A percentile compares a stretch with the other conserved stretches of the same genome.
Evolutionary conservation across 2,329 filamentous ascomycete genomes (phyloP).

Genomic region (Pseudogymnoascus sp.): DNA sequence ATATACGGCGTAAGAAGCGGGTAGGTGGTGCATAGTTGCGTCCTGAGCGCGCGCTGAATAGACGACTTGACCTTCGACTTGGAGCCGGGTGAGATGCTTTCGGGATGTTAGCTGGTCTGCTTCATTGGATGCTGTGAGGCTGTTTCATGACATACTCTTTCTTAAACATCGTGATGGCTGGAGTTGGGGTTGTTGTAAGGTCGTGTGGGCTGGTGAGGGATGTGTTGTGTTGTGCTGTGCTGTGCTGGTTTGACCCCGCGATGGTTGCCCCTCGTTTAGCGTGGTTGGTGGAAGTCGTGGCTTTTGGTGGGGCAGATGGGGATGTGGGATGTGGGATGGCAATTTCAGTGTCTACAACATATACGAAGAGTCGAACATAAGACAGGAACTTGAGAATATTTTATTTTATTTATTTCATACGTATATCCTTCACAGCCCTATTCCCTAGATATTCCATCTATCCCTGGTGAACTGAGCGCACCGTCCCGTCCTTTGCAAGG

Average conservation of each 20-base stretch:
- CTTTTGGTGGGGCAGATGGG: conserved; percentile 1
- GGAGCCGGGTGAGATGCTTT: conserved; percentile 65
- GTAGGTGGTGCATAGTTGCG: conserved; percentile 75
- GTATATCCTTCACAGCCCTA: not conserved
- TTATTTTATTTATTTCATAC: not conserved
- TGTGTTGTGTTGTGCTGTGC: conserved; percentile 22
- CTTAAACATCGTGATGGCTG: conserved; percentile 67
- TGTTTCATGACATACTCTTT: conserved; percentile 58
- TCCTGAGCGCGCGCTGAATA: conserved; percentile 77
- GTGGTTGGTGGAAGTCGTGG: conserved; percentile 1
- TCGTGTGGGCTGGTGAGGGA: not conserved
- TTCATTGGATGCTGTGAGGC: not conserved
- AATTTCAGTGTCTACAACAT: not conserved
- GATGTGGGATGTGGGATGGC: not conserved
- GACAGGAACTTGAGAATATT: not conserved
- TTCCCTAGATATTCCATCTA: not conserved
- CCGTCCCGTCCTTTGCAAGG: not conserved
- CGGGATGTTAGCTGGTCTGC: conserved; percentile 19
- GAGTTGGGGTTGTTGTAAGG: not conserved
- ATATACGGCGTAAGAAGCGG: conserved; percentile 80
- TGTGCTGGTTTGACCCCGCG: conserved; percentile 2
- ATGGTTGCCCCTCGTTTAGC: conserved; percentile 9
- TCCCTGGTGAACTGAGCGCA: not conserved
- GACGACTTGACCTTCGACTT: conserved; percentile 98
- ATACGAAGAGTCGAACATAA: not conserved